These are phyloP conservation scores for Oryza meyeriana DNA, from an alignment of 176 grass and related monocot genomes.

Conservation along the genomic window DNA sequence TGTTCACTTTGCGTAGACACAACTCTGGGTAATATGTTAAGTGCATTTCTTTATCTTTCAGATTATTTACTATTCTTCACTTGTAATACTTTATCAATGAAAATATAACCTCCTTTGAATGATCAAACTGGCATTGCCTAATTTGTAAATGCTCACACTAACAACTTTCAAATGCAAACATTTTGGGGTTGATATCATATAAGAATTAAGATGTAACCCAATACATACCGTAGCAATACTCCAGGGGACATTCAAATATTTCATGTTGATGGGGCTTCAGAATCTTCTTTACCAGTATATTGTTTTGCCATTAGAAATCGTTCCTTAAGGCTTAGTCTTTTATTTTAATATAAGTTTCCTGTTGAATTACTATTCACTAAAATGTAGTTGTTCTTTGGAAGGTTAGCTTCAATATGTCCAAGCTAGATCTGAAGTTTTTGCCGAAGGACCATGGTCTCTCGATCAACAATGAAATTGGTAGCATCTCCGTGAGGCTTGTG, in stretches of 20 bases:
- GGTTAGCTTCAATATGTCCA: constrained; percentile 98
- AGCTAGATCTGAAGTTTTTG: constrained; percentile 83
- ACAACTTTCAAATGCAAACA: constrained; percentile 14
- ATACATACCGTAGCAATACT: constrained; percentile 2
- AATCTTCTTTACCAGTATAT: neutral
- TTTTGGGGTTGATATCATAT: neutral
- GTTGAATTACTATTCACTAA: constrained; percentile 54
- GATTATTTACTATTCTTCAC: neutral
- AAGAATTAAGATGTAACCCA: neutral
- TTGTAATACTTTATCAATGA: constrained; percentile 3
- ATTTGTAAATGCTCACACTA: neutral
- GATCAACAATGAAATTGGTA: constrained; percentile 64
- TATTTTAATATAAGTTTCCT: constrained; percentile 15
- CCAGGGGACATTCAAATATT: neutral
- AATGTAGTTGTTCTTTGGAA: constrained; percentile 89
- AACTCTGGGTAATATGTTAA: neutral
- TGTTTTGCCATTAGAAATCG: constrained; percentile 20
- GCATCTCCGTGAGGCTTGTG: constrained; percentile 56
- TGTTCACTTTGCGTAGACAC: constrained; percentile 16
- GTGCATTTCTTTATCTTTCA: constrained; percentile 2
- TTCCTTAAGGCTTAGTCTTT: neutral
- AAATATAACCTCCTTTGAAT: neutral
- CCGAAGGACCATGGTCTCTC: constrained; percentile 62
- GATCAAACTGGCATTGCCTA: neutral
- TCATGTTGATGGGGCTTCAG: neutral